Evolutionary conservation across 352 stramenopile genomes (phyloP), one percentile per base, ranked within the genome.

Genomic region (Globisporangium viniferum): DNA sequence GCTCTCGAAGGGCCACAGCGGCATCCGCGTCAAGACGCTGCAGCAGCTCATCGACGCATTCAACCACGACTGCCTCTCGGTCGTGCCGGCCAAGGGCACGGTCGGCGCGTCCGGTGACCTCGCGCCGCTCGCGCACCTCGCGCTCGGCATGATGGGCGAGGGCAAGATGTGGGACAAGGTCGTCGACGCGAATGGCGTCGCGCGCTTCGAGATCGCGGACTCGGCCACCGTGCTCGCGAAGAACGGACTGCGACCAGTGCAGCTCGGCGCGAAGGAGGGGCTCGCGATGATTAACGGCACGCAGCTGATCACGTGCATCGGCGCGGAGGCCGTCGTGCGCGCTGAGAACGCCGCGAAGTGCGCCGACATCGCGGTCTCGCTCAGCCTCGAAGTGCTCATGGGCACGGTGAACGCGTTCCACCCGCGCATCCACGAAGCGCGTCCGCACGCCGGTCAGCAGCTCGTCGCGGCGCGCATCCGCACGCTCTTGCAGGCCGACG

Each of bases 211-310:
- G 57, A 74, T 88, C 29, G 72, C 67, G 15, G 79, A 93, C 44
- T 74, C 90, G 1, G 79, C 77, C 20, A 69, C 82, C 9, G 84
- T 97, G 60, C 77, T 97, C n/a, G 77, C 75, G 41, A 86, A 88
- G 72, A 74, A 94, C 66, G 76, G 80, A 27, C 73, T 95, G 48
- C 77, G 78, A 55, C 84, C 88, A 35, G 89, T 97, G 44, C 72
- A 92, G 55, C 82, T 97, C 33, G 80, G 84, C 14, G 88, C 90
- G 2, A 97, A 97, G 75, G 90, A 97, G 73, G 90, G 90, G 44
- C 81, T 97, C 41, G 90, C 90, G 22, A 94, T 97, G 82, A 96
- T 97, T 73, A 97, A 97, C 72, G 90, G 90, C 66, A 97, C 90
- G 18, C 90, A 97, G 70, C 69, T 97, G 60, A 97, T 97, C 71